Evolutionary conservation across 805 yeast species (phyloP), one percentile per base, ranked within the genome.

Genomic region (Pichia gijzeniarum): DNA sequence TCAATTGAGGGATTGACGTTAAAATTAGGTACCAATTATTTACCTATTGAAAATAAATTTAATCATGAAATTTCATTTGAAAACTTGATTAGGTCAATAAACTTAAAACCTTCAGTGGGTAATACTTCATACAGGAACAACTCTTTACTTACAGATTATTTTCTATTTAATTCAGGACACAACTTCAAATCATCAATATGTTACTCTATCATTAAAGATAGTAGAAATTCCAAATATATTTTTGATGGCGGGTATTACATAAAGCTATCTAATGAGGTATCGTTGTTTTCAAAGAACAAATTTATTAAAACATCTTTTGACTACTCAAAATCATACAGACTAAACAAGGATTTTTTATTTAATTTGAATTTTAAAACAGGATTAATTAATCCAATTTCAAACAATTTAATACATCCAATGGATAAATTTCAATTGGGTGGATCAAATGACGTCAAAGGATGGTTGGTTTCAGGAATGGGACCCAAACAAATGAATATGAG

Each of bases 391-490:
- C 36, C 55, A 12, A 33, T 58, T 5, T 21, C 41, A 16, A 48
- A 45, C 9, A 48, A 50, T 19, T 49, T 50, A 3, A 50, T 69
- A 13, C 69, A 64, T 51, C 61, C 77, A 7, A 64, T 77, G 62
- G 82, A 77, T 56, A 61, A 78, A 38, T 77, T 76, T 47, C 74
- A 70, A 53, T 62, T 71, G 3, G 82, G 82, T n/a, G 82, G 82
- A 2, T 76, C 82, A 12, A 77, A 76, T 51, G 82, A 77, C 49
- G 69, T 77, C 8, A 64, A 82, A 37, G 73, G 80, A 1, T 77
- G 76, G 52, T 57, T 63, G 10, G 54, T 75, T 48, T 71, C 76
- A 36, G 80, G 81, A 1, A 52, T 77, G 36, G 82, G 82, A 0
- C 82, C 82, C 2, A 77, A 75, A 51, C 69, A 70, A 41, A 68